Percentiles rank a stretch among this genome's conserved stretches.
Evolutionary conservation across 352 stramenopile genomes (phyloP).

Genomic region (Phytophthora multivora): DNA sequence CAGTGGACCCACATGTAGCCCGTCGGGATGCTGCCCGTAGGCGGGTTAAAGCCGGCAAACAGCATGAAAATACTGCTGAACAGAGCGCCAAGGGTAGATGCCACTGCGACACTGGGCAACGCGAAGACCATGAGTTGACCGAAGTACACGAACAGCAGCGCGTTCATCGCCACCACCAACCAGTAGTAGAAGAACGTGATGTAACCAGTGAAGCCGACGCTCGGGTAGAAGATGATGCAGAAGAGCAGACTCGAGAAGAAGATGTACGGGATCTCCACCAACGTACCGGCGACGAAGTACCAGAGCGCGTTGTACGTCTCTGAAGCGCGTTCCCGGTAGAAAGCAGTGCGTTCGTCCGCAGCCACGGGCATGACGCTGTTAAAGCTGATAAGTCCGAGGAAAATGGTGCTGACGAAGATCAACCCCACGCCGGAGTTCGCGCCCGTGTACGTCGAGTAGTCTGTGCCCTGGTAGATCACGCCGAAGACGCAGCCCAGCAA

Average conservation of each 20-base stretch:
- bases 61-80: conserved; percentile 56
- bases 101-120: conserved; percentile 44
- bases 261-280: conserved; percentile 79
- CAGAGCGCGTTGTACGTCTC: conserved; percentile 89
- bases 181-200: conserved; percentile 57
- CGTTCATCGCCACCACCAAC: conserved; percentile 45
- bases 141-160: conserved; percentile 56
- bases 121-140: conserved; percentile 50
- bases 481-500: conserved; percentile 76
- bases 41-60: conserved; percentile 62
- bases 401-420: conserved; percentile 83
- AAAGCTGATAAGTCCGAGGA: conserved; percentile 80
- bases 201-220: conserved; percentile 51
- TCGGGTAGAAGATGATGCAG: conserved; percentile 59
- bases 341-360: conserved; percentile 86
- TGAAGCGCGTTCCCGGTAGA: conserved; percentile 91
- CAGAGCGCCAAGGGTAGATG: conserved; percentile 39
- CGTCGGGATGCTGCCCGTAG: conserved; percentile 48
- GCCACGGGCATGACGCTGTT: conserved; percentile 80
- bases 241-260: conserved; percentile 43
- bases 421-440: conserved; percentile 57
- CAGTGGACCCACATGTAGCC: conserved; percentile 65
- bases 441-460: conserved; percentile 49
- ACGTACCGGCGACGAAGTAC: conserved; percentile 77
- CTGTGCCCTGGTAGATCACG: conserved; percentile 70